Percentiles rank a stretch among this genome's conserved stretches.
Evolutionary conservation across 306 rosid species (phyloP).

Genomic region (Boehmeria nivea): DNA sequence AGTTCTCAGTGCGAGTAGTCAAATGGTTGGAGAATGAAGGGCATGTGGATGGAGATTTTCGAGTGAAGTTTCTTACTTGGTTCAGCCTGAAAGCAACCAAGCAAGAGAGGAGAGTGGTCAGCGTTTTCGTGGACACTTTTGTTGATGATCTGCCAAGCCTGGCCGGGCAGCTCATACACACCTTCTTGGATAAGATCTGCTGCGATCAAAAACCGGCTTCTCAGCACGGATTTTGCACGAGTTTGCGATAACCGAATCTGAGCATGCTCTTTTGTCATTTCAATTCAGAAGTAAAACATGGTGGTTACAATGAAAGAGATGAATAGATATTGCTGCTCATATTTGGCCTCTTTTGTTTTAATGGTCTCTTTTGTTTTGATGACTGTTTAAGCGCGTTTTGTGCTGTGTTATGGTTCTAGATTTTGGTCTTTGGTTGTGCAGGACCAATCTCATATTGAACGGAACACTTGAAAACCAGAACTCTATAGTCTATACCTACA

Average conservation of each 20-base stretch:
- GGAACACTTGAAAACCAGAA: too few species aligned
- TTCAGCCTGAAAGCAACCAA: constrained; percentile 81
- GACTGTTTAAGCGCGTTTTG: too few species aligned
- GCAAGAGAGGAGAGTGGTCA: constrained; percentile 80
- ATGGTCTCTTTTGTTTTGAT: too few species aligned
- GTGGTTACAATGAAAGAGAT: too few species aligned
- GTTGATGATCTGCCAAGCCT: constrained; percentile 81
- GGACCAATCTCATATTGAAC: too few species aligned
- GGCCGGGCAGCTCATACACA: constrained; percentile 74
- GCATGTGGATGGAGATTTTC: constrained; percentile 57
- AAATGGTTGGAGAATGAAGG: constrained; percentile 68
- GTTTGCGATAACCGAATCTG: constrained; percentile 32
- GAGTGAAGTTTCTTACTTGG: constrained; percentile 90
- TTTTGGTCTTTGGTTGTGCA: too few species aligned
- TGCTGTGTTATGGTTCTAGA: too few species aligned
- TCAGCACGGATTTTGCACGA: constrained; percentile 24
- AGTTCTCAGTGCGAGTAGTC: constrained; percentile 71
- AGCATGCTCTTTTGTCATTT: constrained; percentile 5
- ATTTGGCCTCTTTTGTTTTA: too few species aligned
- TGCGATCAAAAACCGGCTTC: constrained; percentile 41
- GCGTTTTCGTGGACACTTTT: constrained; percentile 73
- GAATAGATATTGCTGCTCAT: too few species aligned
- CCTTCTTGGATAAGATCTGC: constrained; percentile 66
- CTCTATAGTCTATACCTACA: too few species aligned
- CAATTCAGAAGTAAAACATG: too few species aligned